Percentiles rank a stretch among this genome's conserved stretches.
Conservation (phyloP, 1,284 basidiomycete genomes). For the Trametes versicolor region DNA sequence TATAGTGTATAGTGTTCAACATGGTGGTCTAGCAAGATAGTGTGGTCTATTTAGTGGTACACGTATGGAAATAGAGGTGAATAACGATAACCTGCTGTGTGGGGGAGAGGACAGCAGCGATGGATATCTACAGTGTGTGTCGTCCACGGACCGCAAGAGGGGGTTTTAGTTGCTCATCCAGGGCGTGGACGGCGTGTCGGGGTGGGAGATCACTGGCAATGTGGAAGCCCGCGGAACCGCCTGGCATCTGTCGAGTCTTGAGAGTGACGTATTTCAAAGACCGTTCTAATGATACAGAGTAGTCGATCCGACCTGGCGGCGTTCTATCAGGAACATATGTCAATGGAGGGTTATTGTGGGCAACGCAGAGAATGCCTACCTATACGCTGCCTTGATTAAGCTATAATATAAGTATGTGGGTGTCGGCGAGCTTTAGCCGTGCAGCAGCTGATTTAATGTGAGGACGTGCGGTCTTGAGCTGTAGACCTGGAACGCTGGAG, state of each 20-base stretch:
- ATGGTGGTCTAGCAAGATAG: neutral
- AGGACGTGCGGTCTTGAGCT: conserved; percentile 13
- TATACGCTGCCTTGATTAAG: neutral
- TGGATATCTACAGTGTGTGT: neutral
- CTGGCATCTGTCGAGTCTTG: too few relatives aligned
- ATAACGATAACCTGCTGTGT: neutral
- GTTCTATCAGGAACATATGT: neutral
- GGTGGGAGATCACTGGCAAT: too few relatives aligned
- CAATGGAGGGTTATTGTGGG: neutral
- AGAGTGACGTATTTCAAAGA: too few relatives aligned
- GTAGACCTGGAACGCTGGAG: conserved; percentile 23
- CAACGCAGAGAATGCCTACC: neutral
- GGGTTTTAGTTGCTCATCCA: neutral
- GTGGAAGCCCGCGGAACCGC: too few relatives aligned
- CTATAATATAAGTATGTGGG: neutral
- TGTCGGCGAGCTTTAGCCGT: conserved; percentile 6
- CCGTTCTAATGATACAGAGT: neutral
- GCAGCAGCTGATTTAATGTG: conserved; percentile 29
- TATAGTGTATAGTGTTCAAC: neutral
- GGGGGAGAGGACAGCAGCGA: neutral
- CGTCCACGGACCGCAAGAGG: neutral
- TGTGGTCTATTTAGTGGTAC: neutral
- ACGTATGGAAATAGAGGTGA: neutral
- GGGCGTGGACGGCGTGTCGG: too few relatives aligned
- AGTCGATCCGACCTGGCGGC: neutral